Percentiles rank a stretch among this genome's conserved stretches.
These are phyloP conservation scores for Candida coleopterorum DNA, from an alignment of 805 yeast genomes.

Conservation along the genomic window DNA sequence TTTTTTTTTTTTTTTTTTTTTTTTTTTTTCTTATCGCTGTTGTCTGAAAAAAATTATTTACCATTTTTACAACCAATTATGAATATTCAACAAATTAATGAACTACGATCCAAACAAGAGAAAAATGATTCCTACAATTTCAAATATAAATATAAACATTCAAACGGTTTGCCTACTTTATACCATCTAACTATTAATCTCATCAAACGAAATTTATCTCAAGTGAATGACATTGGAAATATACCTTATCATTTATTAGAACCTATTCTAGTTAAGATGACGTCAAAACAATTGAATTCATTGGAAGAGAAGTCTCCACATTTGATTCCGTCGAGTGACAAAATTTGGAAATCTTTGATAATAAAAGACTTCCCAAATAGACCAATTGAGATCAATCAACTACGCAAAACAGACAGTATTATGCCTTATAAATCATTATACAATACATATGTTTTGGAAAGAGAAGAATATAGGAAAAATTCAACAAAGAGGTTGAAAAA, in stretches of 20 bases:
- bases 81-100: constrained; percentile 6
- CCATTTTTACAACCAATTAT: constrained; percentile 4
- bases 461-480: constrained; percentile 39
- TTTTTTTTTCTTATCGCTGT: too few species aligned
- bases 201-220: constrained; percentile 17
- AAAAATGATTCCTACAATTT: neutral
- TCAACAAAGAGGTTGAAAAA: constrained; percentile 42
- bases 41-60: neutral
- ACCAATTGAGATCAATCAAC: constrained; percentile 19
- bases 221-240: constrained; percentile 21
- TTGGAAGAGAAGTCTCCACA: constrained; percentile 43
- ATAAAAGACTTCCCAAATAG: constrained; percentile 46
- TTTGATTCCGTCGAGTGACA: constrained; percentile 37
- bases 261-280: constrained; percentile 43
- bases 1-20: too few species aligned
- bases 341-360: constrained; percentile 42
- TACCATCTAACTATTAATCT: constrained; percentile 12
- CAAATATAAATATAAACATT: constrained; percentile 5
- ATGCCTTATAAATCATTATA: constrained; percentile 38
- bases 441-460: constrained; percentile 32
- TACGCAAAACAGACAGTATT: neutral
- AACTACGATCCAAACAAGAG: constrained; percentile 3
- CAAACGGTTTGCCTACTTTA: constrained; percentile 7
- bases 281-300: constrained; percentile 36
- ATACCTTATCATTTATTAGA: constrained; percentile 42